These are phyloP conservation scores for Symbiodinium pilosum DNA, from an alignment of 73 alveolate genomes.

Conservation along the genomic window DNA sequence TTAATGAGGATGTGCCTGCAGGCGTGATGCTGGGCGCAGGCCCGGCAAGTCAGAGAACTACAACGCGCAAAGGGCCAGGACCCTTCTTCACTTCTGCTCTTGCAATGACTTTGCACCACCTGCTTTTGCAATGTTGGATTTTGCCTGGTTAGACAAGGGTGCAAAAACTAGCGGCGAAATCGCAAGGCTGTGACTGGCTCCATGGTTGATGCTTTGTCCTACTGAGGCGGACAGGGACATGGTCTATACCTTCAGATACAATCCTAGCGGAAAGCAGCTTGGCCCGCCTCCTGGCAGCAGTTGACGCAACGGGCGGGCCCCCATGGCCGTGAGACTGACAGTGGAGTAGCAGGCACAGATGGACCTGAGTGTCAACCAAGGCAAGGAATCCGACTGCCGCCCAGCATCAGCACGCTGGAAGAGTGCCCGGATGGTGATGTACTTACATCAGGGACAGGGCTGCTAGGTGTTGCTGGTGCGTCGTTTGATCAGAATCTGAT, in stretches of 20 bases:
- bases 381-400: conserved; percentile 66
- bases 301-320: not conserved
- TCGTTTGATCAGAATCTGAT: not conserved
- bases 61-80: conserved; percentile 72
- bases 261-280: conserved; percentile 50
- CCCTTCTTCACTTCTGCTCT: too few species aligned
- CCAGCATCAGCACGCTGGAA: conserved; percentile 47
- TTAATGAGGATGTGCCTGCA: not conserved
- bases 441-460: not conserved
- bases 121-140: not conserved
- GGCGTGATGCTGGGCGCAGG: conserved; percentile 65
- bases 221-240: conserved; percentile 60
- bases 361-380: not conserved
- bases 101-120: not conserved
- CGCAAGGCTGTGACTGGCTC: too few species aligned
- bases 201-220: too few species aligned
- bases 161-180: too few species aligned
- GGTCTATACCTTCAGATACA: conserved; percentile 72
- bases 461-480: not conserved
- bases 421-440: conserved; percentile 52
- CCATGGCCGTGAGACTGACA: not conserved
- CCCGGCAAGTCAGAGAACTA: conserved; percentile 55
- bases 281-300: conserved; percentile 9
- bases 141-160: too few species aligned
- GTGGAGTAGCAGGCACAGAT: too few species aligned